Evolutionary conservation across 2,329 filamentous ascomycete genomes (phyloP).

Genomic region (Claviceps spartinae): DNA sequence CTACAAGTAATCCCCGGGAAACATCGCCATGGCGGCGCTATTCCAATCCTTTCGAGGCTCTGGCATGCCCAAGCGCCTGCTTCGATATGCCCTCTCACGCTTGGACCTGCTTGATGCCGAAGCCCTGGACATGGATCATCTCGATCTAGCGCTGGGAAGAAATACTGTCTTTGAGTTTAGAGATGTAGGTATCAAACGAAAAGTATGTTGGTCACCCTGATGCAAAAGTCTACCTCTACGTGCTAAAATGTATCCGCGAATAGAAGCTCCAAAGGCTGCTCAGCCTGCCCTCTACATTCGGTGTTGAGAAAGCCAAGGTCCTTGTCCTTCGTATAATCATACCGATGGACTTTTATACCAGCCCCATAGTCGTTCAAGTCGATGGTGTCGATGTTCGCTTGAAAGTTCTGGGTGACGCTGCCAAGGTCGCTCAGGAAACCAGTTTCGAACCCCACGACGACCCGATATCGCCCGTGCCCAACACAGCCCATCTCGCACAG

Average conservation of each 20-base stretch:
- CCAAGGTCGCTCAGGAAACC: conserved; percentile 28
- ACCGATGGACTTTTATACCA: conserved; percentile 77
- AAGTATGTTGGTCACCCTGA: conserved; percentile 34
- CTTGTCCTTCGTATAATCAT: conserved; percentile 67
- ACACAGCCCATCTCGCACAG: conserved; percentile 58
- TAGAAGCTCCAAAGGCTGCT: conserved; percentile 70
- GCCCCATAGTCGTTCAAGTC: conserved; percentile 68
- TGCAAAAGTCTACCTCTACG: conserved; percentile 7
- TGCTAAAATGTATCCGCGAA: conserved; percentile 9
- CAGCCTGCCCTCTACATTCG: conserved; percentile 58
- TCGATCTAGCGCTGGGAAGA: conserved; percentile 73
- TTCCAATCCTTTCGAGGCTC: conserved; percentile 52
- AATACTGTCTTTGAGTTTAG: conserved; percentile 74
- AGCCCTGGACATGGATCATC: conserved; percentile 69
- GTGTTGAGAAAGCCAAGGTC: conserved; percentile 61
- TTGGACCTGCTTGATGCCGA: conserved; percentile 82
- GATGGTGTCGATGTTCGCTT: conserved; percentile 66
- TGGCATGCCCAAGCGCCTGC: conserved; percentile 75
- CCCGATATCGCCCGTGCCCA: conserved; percentile 38
- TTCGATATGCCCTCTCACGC: conserved; percentile 72
- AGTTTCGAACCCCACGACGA: conserved; percentile 14
- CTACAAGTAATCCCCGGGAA: background rate
- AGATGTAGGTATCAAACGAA: conserved; percentile 68
- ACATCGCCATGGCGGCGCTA: conserved; percentile 52
- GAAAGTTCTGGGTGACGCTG: conserved; percentile 29